Base-by-base conservation (phyloP, 352 stramenopile species). In the Globisporangium iwayamae region DNA sequence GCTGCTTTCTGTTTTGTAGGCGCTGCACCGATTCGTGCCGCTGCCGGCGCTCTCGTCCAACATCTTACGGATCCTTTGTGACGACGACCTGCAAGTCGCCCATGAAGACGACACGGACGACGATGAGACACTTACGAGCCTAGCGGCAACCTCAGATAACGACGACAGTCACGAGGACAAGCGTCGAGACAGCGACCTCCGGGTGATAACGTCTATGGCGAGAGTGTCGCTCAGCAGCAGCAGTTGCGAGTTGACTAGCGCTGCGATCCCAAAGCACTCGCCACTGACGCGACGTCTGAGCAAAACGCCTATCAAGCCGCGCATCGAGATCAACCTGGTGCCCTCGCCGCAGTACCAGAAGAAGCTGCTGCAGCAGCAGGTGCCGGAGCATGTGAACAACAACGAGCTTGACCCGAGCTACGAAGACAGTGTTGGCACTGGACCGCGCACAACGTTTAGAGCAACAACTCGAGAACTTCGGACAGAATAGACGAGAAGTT, bases 11-110 rank as follows among this genome's bases (percentile, higher is more conserved):
- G 3, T 59, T 14, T 16, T 54, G 25, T 50, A 78, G 68, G 63
- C 66, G 18, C 78, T 89, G 45, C 79, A 89, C 60, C 73, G 73
- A 16, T 72, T 86, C 14, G 73, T 89, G 39, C 75, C 79, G 4
- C 55, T 89, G 43, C 79, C 79, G 6, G 79, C 79, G 32, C 60
- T 89, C 22, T 71, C 71, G 2, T 82, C 79, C 2, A 74, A 74
- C 22, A 85, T 87, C 55, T 13, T 89, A 51, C 79, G 72, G 11
- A 69, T 89, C 1, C 59, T 76, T 18, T 85, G 78, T 22, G 79
- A 89, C 20, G 74, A 85, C 39, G 79, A 85, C 34, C 65, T 89
- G 4, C 65, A 86, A 62, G 74, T 89, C 13, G 59, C 68, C 2
- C 69, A 81, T 11, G 65, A 74, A 50, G 54, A 47, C 4, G 32